These are phyloP conservation scores for Salvia hispanica DNA, from an alignment of 257 asterid genomes.

Conservation along the genomic window DNA sequence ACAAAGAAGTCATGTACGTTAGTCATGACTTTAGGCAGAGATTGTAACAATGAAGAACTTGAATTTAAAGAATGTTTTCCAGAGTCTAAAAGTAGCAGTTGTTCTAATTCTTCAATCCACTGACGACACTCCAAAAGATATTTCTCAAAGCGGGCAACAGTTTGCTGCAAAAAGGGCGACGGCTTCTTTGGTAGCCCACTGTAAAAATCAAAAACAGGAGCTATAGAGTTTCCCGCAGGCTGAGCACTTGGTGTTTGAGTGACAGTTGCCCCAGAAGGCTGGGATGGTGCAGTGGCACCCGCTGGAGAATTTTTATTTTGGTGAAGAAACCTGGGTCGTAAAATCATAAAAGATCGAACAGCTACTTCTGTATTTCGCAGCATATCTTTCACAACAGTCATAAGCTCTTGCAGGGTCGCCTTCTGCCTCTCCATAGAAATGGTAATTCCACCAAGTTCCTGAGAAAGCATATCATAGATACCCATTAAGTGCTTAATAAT, in stretches of 20 bases:
- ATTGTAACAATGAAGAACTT: constrained; percentile 72
- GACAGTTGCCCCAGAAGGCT: constrained; percentile 57
- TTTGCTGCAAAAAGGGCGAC: constrained; percentile 85
- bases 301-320: constrained; percentile 54
- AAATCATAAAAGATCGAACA: constrained; percentile 90
- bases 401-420: constrained; percentile 74
- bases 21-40: constrained; percentile 89
- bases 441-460: constrained; percentile 93
- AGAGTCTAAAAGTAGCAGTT: constrained; percentile 66
- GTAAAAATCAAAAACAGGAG: constrained; percentile 79
- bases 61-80: constrained; percentile 56
- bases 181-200: constrained; percentile 93
- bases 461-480: constrained; percentile 22
- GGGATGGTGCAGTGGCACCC: constrained; percentile 58
- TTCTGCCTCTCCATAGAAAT: constrained; percentile 85
- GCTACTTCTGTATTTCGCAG: constrained; percentile 88
- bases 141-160: constrained; percentile 91
- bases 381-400: constrained; percentile 80
- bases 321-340: constrained; percentile 82
- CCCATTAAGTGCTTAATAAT: neutral
- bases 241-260: constrained; percentile 60
- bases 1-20: constrained; percentile 94
- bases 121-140: constrained; percentile 79
- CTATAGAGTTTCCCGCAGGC: constrained; percentile 56
- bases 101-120: constrained; percentile 96